Percentiles rank a stretch among this genome's conserved stretches.
phyloP scores from a whole-genome alignment of 2,329 filamentous ascomycete genomes.

The Hypoxylon sp. region DNA sequence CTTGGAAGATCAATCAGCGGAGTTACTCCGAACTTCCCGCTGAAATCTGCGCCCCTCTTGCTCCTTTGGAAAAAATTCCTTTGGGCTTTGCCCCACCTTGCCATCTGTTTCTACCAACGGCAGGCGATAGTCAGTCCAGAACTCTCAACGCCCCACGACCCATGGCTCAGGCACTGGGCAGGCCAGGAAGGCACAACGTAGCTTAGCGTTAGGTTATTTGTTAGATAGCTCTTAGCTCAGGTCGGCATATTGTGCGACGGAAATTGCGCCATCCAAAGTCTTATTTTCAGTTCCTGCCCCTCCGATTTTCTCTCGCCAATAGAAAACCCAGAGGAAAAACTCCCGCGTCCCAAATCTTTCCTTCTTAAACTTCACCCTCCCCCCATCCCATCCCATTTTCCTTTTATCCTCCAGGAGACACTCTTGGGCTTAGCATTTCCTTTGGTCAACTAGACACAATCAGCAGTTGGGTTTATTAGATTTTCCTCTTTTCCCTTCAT shows the following conservation, averaged over 20 bases:
- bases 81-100: slow-evolving; percentile 33
- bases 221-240: slow-evolving; percentile 19
- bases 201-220: slow-evolving; percentile 22
- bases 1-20: slow-evolving; percentile 22
- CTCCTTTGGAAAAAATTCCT: slow-evolving; percentile 42
- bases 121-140: slow-evolving; percentile 12
- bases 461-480: slow-evolving; percentile 31
- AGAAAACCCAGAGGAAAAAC: slow-evolving; percentile 35
- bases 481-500: slow-evolving; percentile 36
- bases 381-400: slow-evolving; percentile 23
- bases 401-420: slow-evolving; percentile 34
- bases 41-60: slow-evolving; percentile 28
- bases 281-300: slow-evolving; percentile 39
- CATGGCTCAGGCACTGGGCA: slow-evolving; percentile 32
- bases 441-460: slow-evolving; percentile 43
- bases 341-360: slow-evolving; percentile 37
- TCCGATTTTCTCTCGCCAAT: slow-evolving; percentile 34
- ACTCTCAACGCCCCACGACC: slow-evolving; percentile 12
- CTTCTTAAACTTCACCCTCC: slow-evolving; percentile 37
- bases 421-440: slow-evolving; percentile 37
- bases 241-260: slow-evolving; percentile 40
- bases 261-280: slow-evolving; percentile 42
- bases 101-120: slow-evolving; percentile 17
- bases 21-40: slow-evolving; percentile 42
- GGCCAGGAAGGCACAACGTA: slow-evolving; percentile 9